phyloP scores from a whole-genome alignment of 2,329 filamentous ascomycete species.

The Pseudonectria buxi region DNA sequence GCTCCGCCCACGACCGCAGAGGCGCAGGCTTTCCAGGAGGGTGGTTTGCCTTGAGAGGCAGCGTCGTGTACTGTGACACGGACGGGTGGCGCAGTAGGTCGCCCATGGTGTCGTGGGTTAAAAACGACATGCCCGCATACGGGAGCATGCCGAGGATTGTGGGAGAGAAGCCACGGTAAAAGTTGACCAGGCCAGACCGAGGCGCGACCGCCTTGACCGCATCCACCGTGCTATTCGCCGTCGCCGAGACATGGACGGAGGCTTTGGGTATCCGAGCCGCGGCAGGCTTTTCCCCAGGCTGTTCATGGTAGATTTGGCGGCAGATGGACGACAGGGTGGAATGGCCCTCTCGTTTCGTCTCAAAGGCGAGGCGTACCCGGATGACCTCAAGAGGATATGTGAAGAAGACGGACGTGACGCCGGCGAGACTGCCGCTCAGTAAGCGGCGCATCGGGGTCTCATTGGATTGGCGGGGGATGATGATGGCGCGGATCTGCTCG shows the following conservation, averaged over 20 bases:
- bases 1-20: constrained; percentile 78
- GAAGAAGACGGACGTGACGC: constrained; percentile 87
- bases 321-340: constrained; percentile 72
- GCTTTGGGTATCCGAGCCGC: constrained; percentile 23
- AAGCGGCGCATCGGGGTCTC: constrained; percentile 78
- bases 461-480: constrained; percentile 65
- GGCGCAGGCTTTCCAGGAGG: constrained; percentile 59
- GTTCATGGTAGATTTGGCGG: constrained; percentile 79
- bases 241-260: constrained; percentile 25
- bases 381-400: constrained; percentile 95
- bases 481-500: constrained; percentile 77
- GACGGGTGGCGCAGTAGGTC: constrained; percentile 69
- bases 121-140: constrained; percentile 91
- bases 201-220: constrained; percentile 44
- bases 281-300: constrained; percentile 35
- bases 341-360: constrained; percentile 69
- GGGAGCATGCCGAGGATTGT: constrained; percentile 93
- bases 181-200: constrained; percentile 70
- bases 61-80: constrained; percentile 66
- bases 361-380: constrained; percentile 86
- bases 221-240: constrained; percentile 36
- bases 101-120: constrained; percentile 86
- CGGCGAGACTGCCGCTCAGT: constrained; percentile 66
- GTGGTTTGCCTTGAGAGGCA: constrained; percentile 52
- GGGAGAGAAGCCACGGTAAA: constrained; percentile 88